phyloP scores from a whole-genome alignment of 257 asterid species.

The Fraxinus quadrangulata region DNA sequence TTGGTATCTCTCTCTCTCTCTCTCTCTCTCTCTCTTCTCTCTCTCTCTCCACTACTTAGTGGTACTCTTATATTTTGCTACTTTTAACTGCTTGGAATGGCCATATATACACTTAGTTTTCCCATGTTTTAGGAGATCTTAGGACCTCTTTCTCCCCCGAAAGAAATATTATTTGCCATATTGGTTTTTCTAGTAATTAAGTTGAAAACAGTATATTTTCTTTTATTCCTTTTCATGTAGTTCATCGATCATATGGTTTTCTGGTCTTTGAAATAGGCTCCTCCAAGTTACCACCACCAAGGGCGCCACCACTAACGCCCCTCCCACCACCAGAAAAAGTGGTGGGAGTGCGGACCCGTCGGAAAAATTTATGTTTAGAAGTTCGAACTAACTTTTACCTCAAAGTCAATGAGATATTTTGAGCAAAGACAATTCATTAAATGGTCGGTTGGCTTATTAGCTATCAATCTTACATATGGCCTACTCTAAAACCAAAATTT shows the following conservation, averaged over 20 bases:
- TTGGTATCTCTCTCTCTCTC: slow-evolving; percentile 44
- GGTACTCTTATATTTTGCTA: background rate
- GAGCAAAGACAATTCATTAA: background rate
- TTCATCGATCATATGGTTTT: background rate
- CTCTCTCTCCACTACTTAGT: background rate
- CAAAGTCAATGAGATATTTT: background rate
- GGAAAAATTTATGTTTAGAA: background rate
- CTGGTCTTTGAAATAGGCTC: background rate
- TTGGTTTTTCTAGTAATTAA: too few species aligned
- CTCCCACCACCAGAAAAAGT: background rate
- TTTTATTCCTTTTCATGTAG: background rate
- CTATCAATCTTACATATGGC: background rate
- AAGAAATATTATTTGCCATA: background rate
- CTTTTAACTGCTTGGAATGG: background rate
- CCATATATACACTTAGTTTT: background rate
- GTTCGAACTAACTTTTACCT: background rate
- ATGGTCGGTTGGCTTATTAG: background rate
- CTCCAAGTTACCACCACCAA: background rate
- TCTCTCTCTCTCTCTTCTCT: background rate
- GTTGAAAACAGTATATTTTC: too few species aligned
- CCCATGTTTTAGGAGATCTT: background rate
- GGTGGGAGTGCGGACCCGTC: too few species aligned
- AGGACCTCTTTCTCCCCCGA: background rate
- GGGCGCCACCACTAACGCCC: background rate
- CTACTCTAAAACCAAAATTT: background rate